Percentiles rank a stretch among this genome's conserved stretches.
Evolutionary conservation across 2,329 filamentous ascomycete species (phyloP).

Genomic region (Talaromyces marneffei): DNA sequence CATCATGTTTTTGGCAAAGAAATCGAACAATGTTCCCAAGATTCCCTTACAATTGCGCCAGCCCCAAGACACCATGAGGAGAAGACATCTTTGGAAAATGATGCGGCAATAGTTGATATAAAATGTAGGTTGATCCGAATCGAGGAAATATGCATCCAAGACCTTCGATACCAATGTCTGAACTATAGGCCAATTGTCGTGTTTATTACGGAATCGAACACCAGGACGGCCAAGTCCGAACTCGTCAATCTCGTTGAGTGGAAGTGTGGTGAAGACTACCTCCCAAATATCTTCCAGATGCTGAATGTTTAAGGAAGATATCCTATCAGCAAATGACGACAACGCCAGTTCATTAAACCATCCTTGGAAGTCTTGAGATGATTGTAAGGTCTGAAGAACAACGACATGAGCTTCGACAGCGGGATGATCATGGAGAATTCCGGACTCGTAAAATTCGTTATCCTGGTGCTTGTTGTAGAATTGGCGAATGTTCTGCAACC

Average conservation of each 20-base stretch:
- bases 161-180: constrained; percentile 43
- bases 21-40: constrained; percentile 52
- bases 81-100: constrained; percentile 48
- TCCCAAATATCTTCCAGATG: constrained; percentile 36
- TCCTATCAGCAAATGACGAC: constrained; percentile 36
- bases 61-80: constrained; percentile 50
- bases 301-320: constrained; percentile 27
- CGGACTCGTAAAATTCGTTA: constrained; percentile 40
- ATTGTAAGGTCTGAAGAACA: constrained; percentile 39
- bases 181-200: constrained; percentile 48
- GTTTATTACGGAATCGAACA: constrained; percentile 32
- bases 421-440: constrained; percentile 42
- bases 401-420: constrained; percentile 45
- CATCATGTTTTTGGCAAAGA: constrained; percentile 52
- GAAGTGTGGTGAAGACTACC: constrained; percentile 49
- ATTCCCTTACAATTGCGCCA: constrained; percentile 53
- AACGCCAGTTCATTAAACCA: constrained; percentile 42
- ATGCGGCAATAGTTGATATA: constrained; percentile 52
- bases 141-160: constrained; percentile 44
- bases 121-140: constrained; percentile 36
- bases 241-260: constrained; percentile 48
- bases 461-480: constrained; percentile 44
- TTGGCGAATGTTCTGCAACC: constrained; percentile 33
- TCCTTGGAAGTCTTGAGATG: constrained; percentile 23
- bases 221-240: constrained; percentile 43